Evolutionary conservation across 176 grass and related monocot species (phyloP), one percentile per base, ranked within the genome.

Genomic region (Musa itinerans): DNA sequence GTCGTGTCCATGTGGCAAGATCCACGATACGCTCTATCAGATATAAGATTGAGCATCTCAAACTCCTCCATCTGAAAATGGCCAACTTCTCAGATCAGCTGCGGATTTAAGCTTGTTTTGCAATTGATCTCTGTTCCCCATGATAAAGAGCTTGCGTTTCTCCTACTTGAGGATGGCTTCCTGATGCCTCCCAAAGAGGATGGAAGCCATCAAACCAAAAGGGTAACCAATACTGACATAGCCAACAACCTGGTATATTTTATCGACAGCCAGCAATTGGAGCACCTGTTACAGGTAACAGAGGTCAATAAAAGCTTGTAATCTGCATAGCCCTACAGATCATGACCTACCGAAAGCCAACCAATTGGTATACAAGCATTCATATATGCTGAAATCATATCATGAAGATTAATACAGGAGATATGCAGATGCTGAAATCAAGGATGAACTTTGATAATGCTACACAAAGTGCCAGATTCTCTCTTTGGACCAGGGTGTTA

Each of bases 61-160:
- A 90, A 84, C 1, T 84, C 95, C 74, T 94, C 95, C 95, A 99
- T 94, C 66, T 99, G 90, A 69, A 99, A 94, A 80, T 94, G 90
- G 10, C 86, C 86, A 8, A 83, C 88, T 72, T 90, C 90, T 82
- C 94, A 88, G n/a, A 99, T 87, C 73, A 99, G 78, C 25, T 26
- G 25, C 25, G 25, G 25, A 26, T 26, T 26, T 26, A 26, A 99
- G 88, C 69, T 94, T 91, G 78, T 87, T 99, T 80, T 91, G 68
- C 76, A 99, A 71, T 71, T 94, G 88, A 65, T 94, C 86, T 87
- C 94, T 20, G 95, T 94, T 65, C 90, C 95, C 95, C 90, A 94
- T 99, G 74, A 99, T 70, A 59, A 99, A 94, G 50, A 99, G 64
- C 61, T 94, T 94, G 34, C 86, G 85, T 81, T 92, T 94, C 62